Evolutionary conservation across 768 basidiomycete species (phyloP).

Genomic region (Lyophyllum shimeji): DNA sequence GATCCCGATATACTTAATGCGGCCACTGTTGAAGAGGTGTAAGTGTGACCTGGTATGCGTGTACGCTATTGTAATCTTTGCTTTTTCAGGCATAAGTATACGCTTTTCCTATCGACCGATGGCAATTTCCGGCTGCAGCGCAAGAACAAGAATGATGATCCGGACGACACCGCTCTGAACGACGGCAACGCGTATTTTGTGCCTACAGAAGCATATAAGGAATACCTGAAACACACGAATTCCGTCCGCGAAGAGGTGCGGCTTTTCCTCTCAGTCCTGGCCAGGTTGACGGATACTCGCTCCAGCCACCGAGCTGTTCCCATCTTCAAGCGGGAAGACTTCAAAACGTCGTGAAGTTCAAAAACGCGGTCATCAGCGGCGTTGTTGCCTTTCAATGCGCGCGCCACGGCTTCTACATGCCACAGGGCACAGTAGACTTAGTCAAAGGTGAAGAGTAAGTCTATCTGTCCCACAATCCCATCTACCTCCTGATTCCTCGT

Average conservation of each 20-base stretch:
- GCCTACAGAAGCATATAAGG: conserved; percentile 8
- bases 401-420: conserved; percentile 25
- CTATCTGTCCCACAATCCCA: not conserved
- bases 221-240: conserved; percentile 15
- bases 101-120: conserved; percentile 24
- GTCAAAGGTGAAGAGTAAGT: conserved; percentile 27
- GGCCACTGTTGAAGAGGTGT: not conserved
- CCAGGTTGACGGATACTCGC: not conserved
- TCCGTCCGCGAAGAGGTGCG: not conserved
- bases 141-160: conserved; percentile 26
- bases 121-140: conserved; percentile 26
- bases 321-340: conserved; percentile 25
- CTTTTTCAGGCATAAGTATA: conserved; percentile 23
- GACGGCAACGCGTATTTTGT: conserved; percentile 26
- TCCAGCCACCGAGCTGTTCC: conserved; percentile 20
- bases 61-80: not conserved
- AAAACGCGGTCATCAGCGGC: conserved; percentile 23
- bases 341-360: conserved; percentile 28
- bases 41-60: not conserved
- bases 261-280: not conserved
- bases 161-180: conserved; percentile 26
- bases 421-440: conserved; percentile 24
- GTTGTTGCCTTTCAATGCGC: conserved; percentile 28
- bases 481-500: not conserved
- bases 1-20: not conserved